phyloP scores from a whole-genome alignment of 106 monocot genomes.

The Iris macrosiphon region DNA sequence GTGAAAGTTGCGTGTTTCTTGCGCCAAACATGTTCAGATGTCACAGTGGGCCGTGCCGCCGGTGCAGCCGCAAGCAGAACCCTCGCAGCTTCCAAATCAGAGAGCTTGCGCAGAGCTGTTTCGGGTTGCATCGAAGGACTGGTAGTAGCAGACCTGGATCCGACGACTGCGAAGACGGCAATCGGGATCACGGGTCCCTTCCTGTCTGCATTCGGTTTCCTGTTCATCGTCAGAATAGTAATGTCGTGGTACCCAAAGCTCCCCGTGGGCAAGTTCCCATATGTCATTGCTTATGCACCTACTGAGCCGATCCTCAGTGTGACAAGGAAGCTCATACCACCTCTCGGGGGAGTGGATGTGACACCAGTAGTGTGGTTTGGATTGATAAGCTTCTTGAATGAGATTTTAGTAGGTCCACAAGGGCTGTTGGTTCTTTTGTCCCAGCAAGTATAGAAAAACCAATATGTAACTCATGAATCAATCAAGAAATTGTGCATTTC shows the following conservation, averaged over 20 bases:
- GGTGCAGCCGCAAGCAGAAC: conserved; percentile 3
- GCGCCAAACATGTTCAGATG: no score
- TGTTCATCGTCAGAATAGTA: conserved; percentile 71
- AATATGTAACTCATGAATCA: no score
- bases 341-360: conserved; percentile 81
- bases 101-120: background rate
- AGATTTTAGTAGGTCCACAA: conserved; percentile 79
- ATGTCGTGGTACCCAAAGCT: conserved; percentile 98
- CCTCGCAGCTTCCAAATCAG: background rate
- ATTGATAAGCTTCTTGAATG: conserved; percentile 72
- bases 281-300: conserved; percentile 74
- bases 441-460: conserved; percentile 51
- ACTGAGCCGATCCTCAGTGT: conserved; percentile 62
- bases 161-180: conserved; percentile 41
- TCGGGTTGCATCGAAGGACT: background rate
- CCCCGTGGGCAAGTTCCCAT: conserved; percentile 65
- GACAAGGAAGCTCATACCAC: conserved; percentile 77
- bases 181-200: conserved; percentile 45
- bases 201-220: conserved; percentile 66
- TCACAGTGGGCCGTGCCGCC: no score
- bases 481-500: no score
- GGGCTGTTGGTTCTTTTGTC: conserved; percentile 77
- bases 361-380: conserved; percentile 95
- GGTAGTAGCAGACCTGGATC: conserved; percentile 51
- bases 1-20: no score